phyloP scores from a whole-genome alignment of 2,329 filamentous ascomycete species.

The Pezicula radicicola region DNA sequence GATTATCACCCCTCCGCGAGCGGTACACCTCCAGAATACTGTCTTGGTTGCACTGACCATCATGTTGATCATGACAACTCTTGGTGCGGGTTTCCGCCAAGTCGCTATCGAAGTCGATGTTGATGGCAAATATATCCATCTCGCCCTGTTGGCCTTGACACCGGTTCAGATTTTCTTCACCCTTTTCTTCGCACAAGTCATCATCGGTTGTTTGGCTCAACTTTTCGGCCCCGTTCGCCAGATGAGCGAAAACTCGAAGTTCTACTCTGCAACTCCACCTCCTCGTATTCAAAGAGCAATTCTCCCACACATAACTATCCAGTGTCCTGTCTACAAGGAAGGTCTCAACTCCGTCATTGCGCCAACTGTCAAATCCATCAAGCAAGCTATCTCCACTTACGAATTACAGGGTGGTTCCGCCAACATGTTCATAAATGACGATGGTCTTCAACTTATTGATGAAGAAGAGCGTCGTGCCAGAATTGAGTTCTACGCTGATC shows the following conservation, averaged over 20 bases:
- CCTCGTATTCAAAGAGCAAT: slow-evolving; percentile 52
- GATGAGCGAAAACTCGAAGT: slow-evolving; percentile 73
- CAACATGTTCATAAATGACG: slow-evolving; percentile 75
- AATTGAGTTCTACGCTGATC: slow-evolving; percentile 66
- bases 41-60: slow-evolving; percentile 66
- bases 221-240: slow-evolving; percentile 74
- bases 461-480: slow-evolving; percentile 60
- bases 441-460: slow-evolving; percentile 66
- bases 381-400: slow-evolving; percentile 74
- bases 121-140: slow-evolving; percentile 58
- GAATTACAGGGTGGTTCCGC: slow-evolving; percentile 75
- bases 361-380: slow-evolving; percentile 75
- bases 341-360: slow-evolving; percentile 71
- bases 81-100: slow-evolving; percentile 69
- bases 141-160: slow-evolving; percentile 62
- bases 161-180: slow-evolving; percentile 79
- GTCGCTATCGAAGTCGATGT: slow-evolving; percentile 66
- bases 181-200: slow-evolving; percentile 77
- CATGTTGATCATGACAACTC: slow-evolving; percentile 58
- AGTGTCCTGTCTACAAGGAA: slow-evolving; percentile 88
- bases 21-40: slow-evolving; percentile 68
- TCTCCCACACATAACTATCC: slow-evolving; percentile 75
- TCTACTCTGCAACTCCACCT: slow-evolving; percentile 72
- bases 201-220: slow-evolving; percentile 72
- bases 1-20: slow-evolving; percentile 59